Percentiles rank a stretch among this genome's conserved stretches.
Conservation (phyloP, 768 basidiomycete genomes). For the Kwoniella dendrophila region DNA sequence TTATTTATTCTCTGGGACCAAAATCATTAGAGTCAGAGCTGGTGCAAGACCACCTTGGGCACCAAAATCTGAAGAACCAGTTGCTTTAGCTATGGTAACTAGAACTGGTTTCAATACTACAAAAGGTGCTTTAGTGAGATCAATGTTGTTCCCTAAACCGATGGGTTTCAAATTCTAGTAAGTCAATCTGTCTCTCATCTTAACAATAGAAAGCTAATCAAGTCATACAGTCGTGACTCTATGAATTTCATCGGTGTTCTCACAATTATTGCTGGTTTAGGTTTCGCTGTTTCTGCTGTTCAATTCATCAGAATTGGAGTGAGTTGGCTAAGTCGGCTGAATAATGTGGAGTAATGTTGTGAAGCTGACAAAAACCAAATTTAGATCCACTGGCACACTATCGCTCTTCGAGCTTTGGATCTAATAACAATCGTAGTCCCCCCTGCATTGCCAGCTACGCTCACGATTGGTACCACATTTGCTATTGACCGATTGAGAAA, state of each 20-base stretch:
- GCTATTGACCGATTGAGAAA: constrained; percentile 85
- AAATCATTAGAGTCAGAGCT: constrained; percentile 81
- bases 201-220: neutral
- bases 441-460: constrained; percentile 92
- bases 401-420: constrained; percentile 86
- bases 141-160: constrained; percentile 98
- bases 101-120: constrained; percentile 96
- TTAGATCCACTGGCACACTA: constrained; percentile 85
- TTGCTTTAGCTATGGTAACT: constrained; percentile 76
- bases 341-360: neutral
- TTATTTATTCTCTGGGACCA: constrained; percentile 87
- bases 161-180: constrained; percentile 99
- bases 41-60: constrained; percentile 59
- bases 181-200: constrained; percentile 56
- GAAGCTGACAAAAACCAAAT: constrained; percentile 8
- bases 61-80: constrained; percentile 50
- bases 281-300: constrained; percentile 86
- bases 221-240: constrained; percentile 49
- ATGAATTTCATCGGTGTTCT: constrained; percentile 81
- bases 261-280: constrained; percentile 83
- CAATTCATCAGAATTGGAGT: constrained; percentile 91
- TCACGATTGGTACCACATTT: constrained; percentile 96
- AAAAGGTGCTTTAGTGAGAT: constrained; percentile 90
- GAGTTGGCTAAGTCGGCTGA: constrained; percentile 43
- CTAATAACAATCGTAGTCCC: constrained; percentile 97